Evolutionary conservation across 805 yeast species (phyloP), one percentile per base, ranked within the genome.

Genomic region (Ogataea pilisensis): DNA sequence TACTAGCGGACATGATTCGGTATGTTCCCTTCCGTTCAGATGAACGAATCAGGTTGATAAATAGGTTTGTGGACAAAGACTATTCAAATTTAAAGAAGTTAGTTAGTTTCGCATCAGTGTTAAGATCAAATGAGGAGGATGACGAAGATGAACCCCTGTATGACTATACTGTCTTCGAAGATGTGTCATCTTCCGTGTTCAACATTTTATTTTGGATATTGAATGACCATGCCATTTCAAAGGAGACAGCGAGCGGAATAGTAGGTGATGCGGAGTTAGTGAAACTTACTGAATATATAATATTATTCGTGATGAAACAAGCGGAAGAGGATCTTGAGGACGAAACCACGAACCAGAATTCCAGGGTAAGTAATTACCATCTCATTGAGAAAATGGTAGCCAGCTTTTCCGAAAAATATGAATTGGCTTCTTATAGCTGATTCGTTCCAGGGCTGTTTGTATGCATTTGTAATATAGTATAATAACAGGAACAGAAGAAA

Each of bases 41-140:
- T 37, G 54, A 50, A 28, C 40, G 51, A 24, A 39, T 51, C 16
- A 37, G 58, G 31, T 22, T 53, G 20, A 27, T 51, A 17, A 50
- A 51, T 27, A 51, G 52, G 27, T 18, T 53, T 17, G 28, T 42
- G 9, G 34, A 41, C 29, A 53, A 51, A 18, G 50, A 46, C n/a
- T 46, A 22, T 21, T 18, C 38, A 9, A 42, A 35, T 16, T 20
- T 49, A 26, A 28, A 35, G 13, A 45, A 46, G 26, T 8, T 51
- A 3, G 17, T 45, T 17, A 11, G 26, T 13, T 36, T 43, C 11
- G 36, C 43, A 35, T 19, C 11, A 12, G 3, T 21, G 2, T 31
- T 49, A 12, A 32, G 34, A 16, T 25, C n/a, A n/a, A n/a, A n/a
- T n/a, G n/a, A n/a, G n/a, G n/a, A n/a, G n/a, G n/a, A n/a, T n/a